These are phyloP conservation scores for Actinomortierella ambigua DNA, from an alignment of 371 early-diverging fungal genomes.

Conservation along the genomic window DNA sequence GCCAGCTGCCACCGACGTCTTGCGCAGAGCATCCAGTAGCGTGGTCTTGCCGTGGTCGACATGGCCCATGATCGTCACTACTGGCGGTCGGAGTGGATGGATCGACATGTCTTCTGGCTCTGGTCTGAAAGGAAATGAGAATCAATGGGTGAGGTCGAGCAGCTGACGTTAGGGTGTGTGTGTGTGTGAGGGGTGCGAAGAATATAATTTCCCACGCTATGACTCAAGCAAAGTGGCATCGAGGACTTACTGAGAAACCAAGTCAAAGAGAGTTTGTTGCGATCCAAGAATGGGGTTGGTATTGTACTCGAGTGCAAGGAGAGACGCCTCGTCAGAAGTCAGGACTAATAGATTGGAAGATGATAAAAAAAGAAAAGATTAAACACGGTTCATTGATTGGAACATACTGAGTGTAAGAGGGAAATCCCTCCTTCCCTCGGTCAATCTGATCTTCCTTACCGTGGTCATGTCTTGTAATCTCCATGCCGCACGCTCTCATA, in stretches of 20 bases:
- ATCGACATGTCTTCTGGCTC: constrained; percentile 71
- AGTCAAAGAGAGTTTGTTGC: constrained; percentile 44
- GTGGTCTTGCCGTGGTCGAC: constrained; percentile 99
- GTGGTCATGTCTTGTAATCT: constrained; percentile 69
- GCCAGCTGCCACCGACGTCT: constrained; percentile 89
- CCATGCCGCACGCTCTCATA: constrained; percentile 80
- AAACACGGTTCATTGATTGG: too few species aligned
- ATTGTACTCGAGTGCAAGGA: constrained; percentile 86
- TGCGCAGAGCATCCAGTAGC: constrained; percentile 90
- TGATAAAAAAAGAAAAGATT: not conserved
- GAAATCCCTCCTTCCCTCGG: not conserved
- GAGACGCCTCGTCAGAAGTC: constrained; percentile 80
- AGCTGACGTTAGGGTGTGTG: constrained; percentile 12
- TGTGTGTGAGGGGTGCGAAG: constrained; percentile 29
- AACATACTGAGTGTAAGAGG: too few species aligned
- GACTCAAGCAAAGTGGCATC: constrained; percentile 1
- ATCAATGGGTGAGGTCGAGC: too few species aligned
- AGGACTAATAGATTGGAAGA: constrained; percentile 57
- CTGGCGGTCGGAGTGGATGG: constrained; percentile 83
- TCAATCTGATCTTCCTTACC: constrained; percentile 47
- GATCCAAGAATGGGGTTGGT: constrained; percentile 81
- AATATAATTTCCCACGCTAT: constrained; percentile 37
- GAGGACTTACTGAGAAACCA: constrained; percentile 17
- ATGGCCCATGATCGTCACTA: constrained; percentile 99
- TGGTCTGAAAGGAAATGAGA: too few species aligned